These are phyloP conservation scores for Cicer judaicum DNA, from an alignment of 306 rosid genomes.

Conservation along the genomic window DNA sequence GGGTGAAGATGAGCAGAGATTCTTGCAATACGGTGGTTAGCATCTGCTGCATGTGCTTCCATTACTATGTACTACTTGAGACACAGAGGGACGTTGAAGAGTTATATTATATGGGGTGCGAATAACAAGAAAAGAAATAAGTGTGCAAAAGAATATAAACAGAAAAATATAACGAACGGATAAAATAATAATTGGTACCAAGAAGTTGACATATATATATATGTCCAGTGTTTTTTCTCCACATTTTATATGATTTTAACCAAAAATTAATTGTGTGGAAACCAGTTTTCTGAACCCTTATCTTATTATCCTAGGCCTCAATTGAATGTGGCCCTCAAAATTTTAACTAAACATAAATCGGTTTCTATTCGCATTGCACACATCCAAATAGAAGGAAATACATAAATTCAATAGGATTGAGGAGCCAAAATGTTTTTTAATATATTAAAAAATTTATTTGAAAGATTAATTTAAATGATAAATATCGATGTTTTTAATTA, in stretches of 20 bases:
- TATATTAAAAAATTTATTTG: too few relatives aligned
- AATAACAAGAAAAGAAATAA: background rate
- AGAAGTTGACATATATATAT: constrained; percentile 44
- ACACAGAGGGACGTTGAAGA: constrained; percentile 7
- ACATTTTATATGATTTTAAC: background rate
- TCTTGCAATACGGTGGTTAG: constrained; percentile 67
- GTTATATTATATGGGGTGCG: constrained; percentile 24
- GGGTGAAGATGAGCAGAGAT: constrained; percentile 78
- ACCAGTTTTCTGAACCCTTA: constrained; percentile 51
- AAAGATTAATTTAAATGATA: accelerated
- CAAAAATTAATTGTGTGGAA: constrained; percentile 55
- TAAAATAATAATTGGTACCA: constrained; percentile 43
- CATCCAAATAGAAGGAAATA: too few relatives aligned
- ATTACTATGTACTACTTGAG: constrained; percentile 33
- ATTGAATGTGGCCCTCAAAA: constrained; percentile 59
- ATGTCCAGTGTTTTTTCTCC: constrained; percentile 31
- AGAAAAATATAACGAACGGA: constrained; percentile 40
- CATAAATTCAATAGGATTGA: too few relatives aligned
- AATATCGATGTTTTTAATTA: too few relatives aligned
- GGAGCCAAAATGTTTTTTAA: too few relatives aligned
- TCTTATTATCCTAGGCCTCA: constrained; percentile 60
- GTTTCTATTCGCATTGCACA: background rate
- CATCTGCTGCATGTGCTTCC: constrained; percentile 54
- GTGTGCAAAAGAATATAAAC: constrained; percentile 38
- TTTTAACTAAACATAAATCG: constrained; percentile 22